These are phyloP conservation scores for Sordariomycetes sp. DNA, from an alignment of 2,329 filamentous ascomycete species.

Conservation along the genomic window DNA sequence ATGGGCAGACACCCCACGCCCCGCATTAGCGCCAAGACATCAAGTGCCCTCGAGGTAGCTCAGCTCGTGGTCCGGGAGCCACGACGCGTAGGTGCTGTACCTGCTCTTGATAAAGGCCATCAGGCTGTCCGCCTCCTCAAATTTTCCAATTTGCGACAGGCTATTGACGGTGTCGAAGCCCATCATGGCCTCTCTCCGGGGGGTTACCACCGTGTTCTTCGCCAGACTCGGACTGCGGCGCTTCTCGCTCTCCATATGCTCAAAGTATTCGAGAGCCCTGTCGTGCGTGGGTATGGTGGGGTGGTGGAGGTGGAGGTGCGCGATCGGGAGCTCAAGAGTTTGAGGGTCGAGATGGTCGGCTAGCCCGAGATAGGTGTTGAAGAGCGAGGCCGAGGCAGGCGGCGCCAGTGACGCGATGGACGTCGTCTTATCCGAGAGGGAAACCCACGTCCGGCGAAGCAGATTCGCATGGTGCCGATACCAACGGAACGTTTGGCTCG, in stretches of 20 bases:
- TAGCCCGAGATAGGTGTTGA: slow-evolving; percentile 40
- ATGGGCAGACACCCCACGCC: no score
- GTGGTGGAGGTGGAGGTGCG: slow-evolving; percentile 45
- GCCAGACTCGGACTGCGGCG: neutral
- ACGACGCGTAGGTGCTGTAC: neutral
- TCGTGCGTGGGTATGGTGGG: slow-evolving; percentile 36
- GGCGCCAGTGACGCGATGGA: slow-evolving; percentile 34
- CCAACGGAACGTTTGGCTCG: slow-evolving; percentile 27
- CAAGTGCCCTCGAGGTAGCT: neutral
- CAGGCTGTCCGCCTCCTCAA: slow-evolving; percentile 19
- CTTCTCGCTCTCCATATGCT: slow-evolving; percentile 9
- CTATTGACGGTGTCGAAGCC: slow-evolving; percentile 23
- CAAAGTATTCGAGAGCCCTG: slow-evolving; percentile 35
- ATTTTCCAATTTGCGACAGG: slow-evolving; percentile 18
- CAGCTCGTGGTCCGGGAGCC: neutral
- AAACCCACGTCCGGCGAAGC: slow-evolving; percentile 28
- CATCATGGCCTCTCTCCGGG: slow-evolving; percentile 9
- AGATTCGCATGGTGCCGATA: slow-evolving; percentile 23
- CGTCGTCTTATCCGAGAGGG: slow-evolving; percentile 40
- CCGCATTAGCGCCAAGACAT: neutral
- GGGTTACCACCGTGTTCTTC: neutral
- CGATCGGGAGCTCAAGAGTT: slow-evolving; percentile 30
- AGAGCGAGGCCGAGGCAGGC: slow-evolving; percentile 34
- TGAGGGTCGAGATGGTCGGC: slow-evolving; percentile 24
- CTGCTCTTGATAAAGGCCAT: slow-evolving; percentile 10